Conservation (phyloP, 2,329 filamentous ascomycete species). For the Aspergillus fischeri region DNA sequence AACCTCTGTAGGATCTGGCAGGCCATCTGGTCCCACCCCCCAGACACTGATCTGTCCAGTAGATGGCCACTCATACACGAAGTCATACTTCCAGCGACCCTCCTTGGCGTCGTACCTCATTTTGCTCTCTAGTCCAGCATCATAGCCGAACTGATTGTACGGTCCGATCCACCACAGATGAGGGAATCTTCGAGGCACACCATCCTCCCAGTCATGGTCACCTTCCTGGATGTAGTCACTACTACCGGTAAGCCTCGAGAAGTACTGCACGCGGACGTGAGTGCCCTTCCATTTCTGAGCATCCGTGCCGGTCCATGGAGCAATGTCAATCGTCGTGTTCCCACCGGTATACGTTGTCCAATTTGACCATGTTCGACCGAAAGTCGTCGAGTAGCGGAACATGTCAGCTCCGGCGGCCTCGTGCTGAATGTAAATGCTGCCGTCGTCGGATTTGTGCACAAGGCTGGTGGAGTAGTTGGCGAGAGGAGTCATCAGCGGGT, state of each 20-base stretch:
- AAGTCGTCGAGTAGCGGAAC: conserved; percentile 59
- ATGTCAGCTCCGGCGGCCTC: conserved; percentile 57
- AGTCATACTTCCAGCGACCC: conserved; percentile 54
- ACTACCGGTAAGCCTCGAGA: conserved; percentile 55
- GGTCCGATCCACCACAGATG: conserved; percentile 59
- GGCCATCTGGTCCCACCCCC: conserved; percentile 60
- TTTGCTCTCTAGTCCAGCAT: conserved; percentile 52
- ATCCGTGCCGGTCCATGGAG: conserved; percentile 55
- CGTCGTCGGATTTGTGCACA: conserved; percentile 42
- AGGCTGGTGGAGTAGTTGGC: conserved; percentile 57
- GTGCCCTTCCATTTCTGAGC: conserved; percentile 57
- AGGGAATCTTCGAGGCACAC: conserved; percentile 50
- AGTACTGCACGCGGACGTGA: conserved; percentile 61
- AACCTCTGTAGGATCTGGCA: conserved; percentile 56
- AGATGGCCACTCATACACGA: conserved; percentile 62
- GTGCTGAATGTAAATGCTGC: conserved; percentile 50
- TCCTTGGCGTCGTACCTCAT: conserved; percentile 46
- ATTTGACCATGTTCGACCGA: conserved; percentile 54
- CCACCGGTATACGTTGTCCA: conserved; percentile 54
- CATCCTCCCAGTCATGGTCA: conserved; percentile 44
- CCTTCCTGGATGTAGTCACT: conserved; percentile 57
- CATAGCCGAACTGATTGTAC: conserved; percentile 61
- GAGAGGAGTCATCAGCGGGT: conserved; percentile 56
- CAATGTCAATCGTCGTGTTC: conserved; percentile 45
- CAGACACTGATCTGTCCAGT: conserved; percentile 60